Evolutionary conservation across 2,329 filamentous ascomycete genomes (phyloP).

Genomic region (Neoscytalidium dimidiatum): DNA sequence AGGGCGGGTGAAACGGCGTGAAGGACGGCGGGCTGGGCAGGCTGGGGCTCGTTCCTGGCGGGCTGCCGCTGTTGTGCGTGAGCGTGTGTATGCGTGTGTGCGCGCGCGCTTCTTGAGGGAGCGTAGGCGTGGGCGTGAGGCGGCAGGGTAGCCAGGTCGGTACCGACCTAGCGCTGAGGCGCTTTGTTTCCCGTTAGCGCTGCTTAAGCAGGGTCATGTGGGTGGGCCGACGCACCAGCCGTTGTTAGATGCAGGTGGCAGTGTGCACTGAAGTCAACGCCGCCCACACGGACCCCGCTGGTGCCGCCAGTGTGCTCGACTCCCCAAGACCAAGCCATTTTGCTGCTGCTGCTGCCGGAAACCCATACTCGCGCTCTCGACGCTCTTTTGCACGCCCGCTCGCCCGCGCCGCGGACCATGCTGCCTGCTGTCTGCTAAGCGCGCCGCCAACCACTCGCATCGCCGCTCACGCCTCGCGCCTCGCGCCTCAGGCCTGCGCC

Average conservation of each 20-base stretch:
- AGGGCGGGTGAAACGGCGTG: background rate
- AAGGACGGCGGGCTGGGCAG: background rate
- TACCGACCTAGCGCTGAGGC: background rate
- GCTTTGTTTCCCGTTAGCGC: conserved; percentile 15
- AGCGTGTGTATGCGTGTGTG: too few relatives aligned
- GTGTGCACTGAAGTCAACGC: background rate
- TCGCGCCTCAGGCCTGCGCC: background rate
- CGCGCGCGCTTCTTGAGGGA: background rate
- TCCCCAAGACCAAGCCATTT: background rate
- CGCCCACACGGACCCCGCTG: conserved; percentile 14
- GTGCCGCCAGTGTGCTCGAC: conserved; percentile 9
- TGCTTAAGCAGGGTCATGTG: conserved; percentile 1
- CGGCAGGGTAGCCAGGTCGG: background rate
- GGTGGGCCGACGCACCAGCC: background rate
- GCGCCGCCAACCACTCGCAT: background rate
- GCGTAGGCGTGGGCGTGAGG: background rate
- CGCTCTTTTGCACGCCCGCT: background rate
- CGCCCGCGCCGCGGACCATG: background rate
- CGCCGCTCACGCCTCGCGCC: background rate
- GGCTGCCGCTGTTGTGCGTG: too few relatives aligned
- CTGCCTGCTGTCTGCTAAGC: background rate
- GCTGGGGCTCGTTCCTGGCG: background rate
- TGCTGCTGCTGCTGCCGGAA: background rate
- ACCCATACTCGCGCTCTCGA: too few relatives aligned
- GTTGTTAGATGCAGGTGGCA: conserved; percentile 10